phyloP scores from a whole-genome alignment of 2,329 filamentous ascomycete species.

The Xylariaceae sp. region DNA sequence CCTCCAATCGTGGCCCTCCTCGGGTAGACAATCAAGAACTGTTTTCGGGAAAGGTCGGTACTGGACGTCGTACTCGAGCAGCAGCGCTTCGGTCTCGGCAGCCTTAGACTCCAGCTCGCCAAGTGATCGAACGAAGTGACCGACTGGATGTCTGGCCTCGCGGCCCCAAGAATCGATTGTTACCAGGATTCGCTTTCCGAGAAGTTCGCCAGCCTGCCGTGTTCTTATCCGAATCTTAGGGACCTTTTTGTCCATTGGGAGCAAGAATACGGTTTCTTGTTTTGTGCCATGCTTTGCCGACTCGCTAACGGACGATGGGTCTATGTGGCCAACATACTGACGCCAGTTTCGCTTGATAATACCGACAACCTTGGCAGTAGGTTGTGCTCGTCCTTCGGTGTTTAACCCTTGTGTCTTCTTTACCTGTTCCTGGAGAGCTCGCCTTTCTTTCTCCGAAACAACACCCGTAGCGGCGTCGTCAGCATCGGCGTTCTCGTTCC shows the following conservation, averaged over 20 bases:
- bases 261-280: constrained; percentile 88
- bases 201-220: constrained; percentile 77
- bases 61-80: constrained; percentile 95
- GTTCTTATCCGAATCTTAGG: constrained; percentile 94
- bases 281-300: constrained; percentile 70
- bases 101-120: constrained; percentile 94
- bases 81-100: constrained; percentile 91
- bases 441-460: constrained; percentile 83
- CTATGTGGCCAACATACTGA: constrained; percentile 94
- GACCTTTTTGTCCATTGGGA: constrained; percentile 97
- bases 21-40: constrained; percentile 85
- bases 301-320: constrained; percentile 74
- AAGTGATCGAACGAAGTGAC: constrained; percentile 88
- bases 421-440: constrained; percentile 85
- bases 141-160: constrained; percentile 85
- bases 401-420: constrained; percentile 74
- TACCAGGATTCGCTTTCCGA: constrained; percentile 87
- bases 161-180: constrained; percentile 95
- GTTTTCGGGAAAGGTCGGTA: constrained; percentile 96
- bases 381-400: constrained; percentile 73
- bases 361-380: constrained; percentile 87
- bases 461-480: constrained; percentile 73
- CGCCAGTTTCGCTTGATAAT: constrained; percentile 95
- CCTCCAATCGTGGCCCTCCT: constrained; percentile 89
- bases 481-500: constrained; percentile 86